A percentile compares a stretch with the other conserved stretches of the same genome.
phyloP scores from a whole-genome alignment of 805 yeast genomes.

The Yarrowia alimentaria region DNA sequence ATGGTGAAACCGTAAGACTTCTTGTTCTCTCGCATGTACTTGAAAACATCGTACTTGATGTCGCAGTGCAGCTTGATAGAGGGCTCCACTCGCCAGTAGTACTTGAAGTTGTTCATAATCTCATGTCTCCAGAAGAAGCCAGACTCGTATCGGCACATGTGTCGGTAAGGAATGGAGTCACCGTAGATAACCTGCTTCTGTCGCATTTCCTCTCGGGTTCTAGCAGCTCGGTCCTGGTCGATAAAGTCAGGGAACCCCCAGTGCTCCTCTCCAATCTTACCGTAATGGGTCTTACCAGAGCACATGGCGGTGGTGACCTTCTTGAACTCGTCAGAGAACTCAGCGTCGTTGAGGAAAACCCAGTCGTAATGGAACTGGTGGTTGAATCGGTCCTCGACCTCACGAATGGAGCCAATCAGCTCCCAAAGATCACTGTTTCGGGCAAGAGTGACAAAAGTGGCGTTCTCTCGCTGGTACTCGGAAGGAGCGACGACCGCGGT shows the following conservation, averaged over 20 bases:
- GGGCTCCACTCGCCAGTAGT: constrained; percentile 95
- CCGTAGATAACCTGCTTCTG: constrained; percentile 66
- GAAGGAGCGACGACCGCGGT: constrained; percentile 27
- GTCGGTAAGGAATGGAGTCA: constrained; percentile 70
- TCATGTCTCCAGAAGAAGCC: constrained; percentile 80
- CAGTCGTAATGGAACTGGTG: constrained; percentile 76
- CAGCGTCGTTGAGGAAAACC: constrained; percentile 85
- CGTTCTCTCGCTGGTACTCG: constrained; percentile 39
- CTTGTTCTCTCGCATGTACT: constrained; percentile 72
- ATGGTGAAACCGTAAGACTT: constrained; percentile 76
- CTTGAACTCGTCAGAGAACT: constrained; percentile 71
- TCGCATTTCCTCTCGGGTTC: constrained; percentile 57
- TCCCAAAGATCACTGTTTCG: constrained; percentile 62
- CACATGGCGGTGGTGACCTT: constrained; percentile 50
- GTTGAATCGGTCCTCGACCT: constrained; percentile 80
- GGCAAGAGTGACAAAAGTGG: constrained; percentile 58
- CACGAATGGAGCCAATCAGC: constrained; percentile 61
- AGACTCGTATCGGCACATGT: constrained; percentile 86
- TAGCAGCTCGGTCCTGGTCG: constrained; percentile 68
- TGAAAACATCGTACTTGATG: constrained; percentile 74
- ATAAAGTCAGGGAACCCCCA: constrained; percentile 87
- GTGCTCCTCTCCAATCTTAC: constrained; percentile 68
- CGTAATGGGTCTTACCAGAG: constrained; percentile 70
- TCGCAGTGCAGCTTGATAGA: constrained; percentile 72
- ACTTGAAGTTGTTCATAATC: constrained; percentile 64